A percentile compares a stretch with the other conserved stretches of the same genome.
Conservation (phyloP, 768 basidiomycete species). For the Nidula microcarpa region DNA sequence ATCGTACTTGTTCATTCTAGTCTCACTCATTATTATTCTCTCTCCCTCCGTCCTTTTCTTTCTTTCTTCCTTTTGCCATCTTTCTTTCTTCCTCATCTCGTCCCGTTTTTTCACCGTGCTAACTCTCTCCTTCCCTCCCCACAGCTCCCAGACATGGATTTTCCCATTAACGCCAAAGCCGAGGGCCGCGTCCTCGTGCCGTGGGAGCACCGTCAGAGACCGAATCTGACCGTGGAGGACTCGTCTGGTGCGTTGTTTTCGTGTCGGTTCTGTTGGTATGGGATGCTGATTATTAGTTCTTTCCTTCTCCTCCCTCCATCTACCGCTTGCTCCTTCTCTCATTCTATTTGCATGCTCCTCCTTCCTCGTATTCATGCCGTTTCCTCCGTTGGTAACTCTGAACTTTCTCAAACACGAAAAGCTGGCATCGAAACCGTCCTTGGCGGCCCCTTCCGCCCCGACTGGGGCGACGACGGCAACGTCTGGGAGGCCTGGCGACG, state of each 20-base stretch:
- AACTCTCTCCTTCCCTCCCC: background rate
- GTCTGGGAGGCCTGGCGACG: slow-evolving; percentile 95
- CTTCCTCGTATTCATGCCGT: no score
- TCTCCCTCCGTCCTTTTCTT: no score
- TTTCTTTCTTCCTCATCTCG: no score
- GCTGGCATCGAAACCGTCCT: slow-evolving; percentile 56
- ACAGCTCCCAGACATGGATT: slow-evolving; percentile 91
- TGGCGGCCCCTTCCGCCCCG: slow-evolving; percentile 66
- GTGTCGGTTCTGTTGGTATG: background rate
- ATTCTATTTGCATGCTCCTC: no score
- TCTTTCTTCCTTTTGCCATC: no score
- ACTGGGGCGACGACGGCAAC: slow-evolving; percentile 80
- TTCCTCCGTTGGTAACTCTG: slow-evolving; percentile 9
- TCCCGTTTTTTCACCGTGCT: no score
- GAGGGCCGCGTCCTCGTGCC: slow-evolving; percentile 93
- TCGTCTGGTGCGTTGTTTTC: slow-evolving; percentile 30
- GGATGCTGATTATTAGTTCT: no score
- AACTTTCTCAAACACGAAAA: slow-evolving; percentile 5
- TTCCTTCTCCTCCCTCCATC: no score
- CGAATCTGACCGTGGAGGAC: slow-evolving; percentile 61
- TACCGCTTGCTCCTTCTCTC: no score
- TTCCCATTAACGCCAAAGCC: slow-evolving; percentile 90
- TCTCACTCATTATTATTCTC: no score
- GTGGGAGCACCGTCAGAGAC: slow-evolving; percentile 79
- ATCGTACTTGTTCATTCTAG: no score